A percentile compares a stretch with the other conserved stretches of the same genome.
These are phyloP conservation scores for Cercophora samala DNA, from an alignment of 495 filamentous ascomycete species.

Conservation along the genomic window DNA sequence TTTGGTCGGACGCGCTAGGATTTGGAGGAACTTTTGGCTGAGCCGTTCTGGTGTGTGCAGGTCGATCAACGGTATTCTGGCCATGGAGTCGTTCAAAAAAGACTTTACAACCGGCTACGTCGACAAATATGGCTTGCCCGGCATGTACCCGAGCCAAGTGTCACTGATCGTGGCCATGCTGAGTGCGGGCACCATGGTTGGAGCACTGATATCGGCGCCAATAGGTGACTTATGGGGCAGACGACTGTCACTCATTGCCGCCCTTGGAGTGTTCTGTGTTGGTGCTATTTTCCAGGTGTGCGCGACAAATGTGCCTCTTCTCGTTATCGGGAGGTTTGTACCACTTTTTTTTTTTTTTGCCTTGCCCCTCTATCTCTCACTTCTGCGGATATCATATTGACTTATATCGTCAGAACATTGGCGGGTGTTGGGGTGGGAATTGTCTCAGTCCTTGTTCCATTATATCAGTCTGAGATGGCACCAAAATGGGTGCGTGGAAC, in stretches of 20 bases:
- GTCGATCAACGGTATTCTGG: constrained; percentile 87
- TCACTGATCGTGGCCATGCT: constrained; percentile 83
- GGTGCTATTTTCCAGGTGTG: constrained; percentile 80
- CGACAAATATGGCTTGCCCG: constrained; percentile 46
- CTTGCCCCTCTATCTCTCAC: background rate
- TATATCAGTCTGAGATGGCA: constrained; percentile 88
- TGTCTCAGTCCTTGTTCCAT: constrained; percentile 74
- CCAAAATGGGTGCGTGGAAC: constrained; percentile 91
- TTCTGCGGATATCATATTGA: background rate
- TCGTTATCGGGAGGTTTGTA: constrained; percentile 52
- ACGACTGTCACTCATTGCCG: constrained; percentile 67
- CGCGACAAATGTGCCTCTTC: constrained; percentile 58
- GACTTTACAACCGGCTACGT: constrained; percentile 67
- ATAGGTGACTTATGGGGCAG: constrained; percentile 75
- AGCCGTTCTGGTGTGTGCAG: constrained; percentile 36
- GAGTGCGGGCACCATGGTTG: constrained; percentile 85
- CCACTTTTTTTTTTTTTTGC: background rate
- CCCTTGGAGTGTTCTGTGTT: constrained; percentile 69
- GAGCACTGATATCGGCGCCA: constrained; percentile 68
- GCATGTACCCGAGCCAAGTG: constrained; percentile 58
- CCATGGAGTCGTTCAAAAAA: constrained; percentile 72
- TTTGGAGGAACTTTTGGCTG: constrained; percentile 12
- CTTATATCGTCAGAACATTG: constrained; percentile 46
- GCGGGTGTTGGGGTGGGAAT: constrained; percentile 84
- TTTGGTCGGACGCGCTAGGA: background rate